Percentiles rank a stretch among this genome's conserved stretches.
Evolutionary conservation across 2,329 filamentous ascomycete genomes (phyloP).

Genomic region (Penicillium sp.): DNA sequence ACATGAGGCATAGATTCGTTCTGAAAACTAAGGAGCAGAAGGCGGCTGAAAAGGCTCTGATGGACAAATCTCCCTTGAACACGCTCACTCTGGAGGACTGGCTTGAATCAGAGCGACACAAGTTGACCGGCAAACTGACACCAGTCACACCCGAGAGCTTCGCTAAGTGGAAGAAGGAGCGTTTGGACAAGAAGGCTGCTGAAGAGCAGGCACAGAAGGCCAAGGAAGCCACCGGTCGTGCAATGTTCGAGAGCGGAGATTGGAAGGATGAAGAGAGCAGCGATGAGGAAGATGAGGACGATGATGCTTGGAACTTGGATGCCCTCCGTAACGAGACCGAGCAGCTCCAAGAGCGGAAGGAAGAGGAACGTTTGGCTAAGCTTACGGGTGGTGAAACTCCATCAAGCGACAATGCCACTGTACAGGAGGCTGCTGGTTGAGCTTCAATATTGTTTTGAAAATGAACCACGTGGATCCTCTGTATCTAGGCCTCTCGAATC

Average conservation of each 20-base stretch:
- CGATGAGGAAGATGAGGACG: constrained; percentile 48
- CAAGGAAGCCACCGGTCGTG: constrained; percentile 92
- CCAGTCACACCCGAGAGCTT: constrained; percentile 91
- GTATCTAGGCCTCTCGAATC: constrained; percentile 13
- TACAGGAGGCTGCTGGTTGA: constrained; percentile 27
- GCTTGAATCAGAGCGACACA: constrained; percentile 91
- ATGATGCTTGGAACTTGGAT: constrained; percentile 72
- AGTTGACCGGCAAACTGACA: constrained; percentile 83
- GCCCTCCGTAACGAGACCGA: constrained; percentile 82
- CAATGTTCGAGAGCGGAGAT: constrained; percentile 93
- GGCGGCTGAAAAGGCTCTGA: constrained; percentile 86
- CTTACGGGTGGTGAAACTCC: constrained; percentile 25
- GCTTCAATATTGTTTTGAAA: constrained; percentile 14
- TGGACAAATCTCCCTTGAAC: constrained; percentile 92
- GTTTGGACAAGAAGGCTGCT: constrained; percentile 89
- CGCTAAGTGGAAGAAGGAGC: constrained; percentile 94
- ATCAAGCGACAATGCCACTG: constrained; percentile 15
- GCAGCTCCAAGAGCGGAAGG: constrained; percentile 63
- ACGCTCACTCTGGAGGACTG: constrained; percentile 97
- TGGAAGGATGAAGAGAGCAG: constrained; percentile 63
- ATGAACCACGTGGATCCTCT: constrained; percentile 25
- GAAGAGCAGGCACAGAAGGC: constrained; percentile 84
- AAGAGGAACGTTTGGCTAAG: constrained; percentile 60
- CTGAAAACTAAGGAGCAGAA: constrained; percentile 97
- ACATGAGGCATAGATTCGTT: constrained; percentile 61